phyloP scores from a whole-genome alignment of 441 rosid genomes.

The Manihot esculenta region DNA sequence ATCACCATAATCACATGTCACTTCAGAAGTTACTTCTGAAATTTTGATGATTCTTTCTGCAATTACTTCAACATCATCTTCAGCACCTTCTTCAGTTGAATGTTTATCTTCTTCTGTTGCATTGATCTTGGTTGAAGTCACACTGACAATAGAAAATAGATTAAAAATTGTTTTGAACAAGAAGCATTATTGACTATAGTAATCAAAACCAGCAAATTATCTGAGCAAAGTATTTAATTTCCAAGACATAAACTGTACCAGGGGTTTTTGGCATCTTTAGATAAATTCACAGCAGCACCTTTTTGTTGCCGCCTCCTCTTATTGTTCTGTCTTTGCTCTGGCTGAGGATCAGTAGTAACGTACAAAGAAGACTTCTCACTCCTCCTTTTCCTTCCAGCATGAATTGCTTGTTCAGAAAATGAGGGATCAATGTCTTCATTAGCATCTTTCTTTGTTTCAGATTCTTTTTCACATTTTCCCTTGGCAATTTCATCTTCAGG shows the following conservation, averaged over 20 bases:
- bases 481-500: conserved; percentile 23
- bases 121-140: conserved; percentile 31
- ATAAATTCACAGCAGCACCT: conserved; percentile 25
- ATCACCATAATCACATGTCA: conserved; percentile 12
- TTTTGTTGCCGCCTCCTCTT: conserved; percentile 47
- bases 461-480: conserved; percentile 21
- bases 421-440: conserved; percentile 23
- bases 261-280: conserved; percentile 32
- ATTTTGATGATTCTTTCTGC: conserved; percentile 31
- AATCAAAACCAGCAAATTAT: conserved; percentile 2
- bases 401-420: conserved; percentile 38
- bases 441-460: conserved; percentile 26
- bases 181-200: conserved; percentile 11
- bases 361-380: conserved; percentile 28
- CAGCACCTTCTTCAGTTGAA: conserved; percentile 29
- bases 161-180: neutral
- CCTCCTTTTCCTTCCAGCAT: conserved; percentile 59
- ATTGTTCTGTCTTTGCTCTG: conserved; percentile 27
- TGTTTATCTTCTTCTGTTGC: conserved; percentile 39
- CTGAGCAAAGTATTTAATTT: neutral
- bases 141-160: conserved; percentile 31
- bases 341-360: conserved; percentile 30
- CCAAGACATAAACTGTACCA: conserved; percentile 29
- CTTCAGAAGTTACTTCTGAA: conserved; percentile 35
- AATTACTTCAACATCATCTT: conserved; percentile 20